Evolutionary conservation across 306 rosid species (phyloP).

Genomic region (Cucurbita argyrosperma): DNA sequence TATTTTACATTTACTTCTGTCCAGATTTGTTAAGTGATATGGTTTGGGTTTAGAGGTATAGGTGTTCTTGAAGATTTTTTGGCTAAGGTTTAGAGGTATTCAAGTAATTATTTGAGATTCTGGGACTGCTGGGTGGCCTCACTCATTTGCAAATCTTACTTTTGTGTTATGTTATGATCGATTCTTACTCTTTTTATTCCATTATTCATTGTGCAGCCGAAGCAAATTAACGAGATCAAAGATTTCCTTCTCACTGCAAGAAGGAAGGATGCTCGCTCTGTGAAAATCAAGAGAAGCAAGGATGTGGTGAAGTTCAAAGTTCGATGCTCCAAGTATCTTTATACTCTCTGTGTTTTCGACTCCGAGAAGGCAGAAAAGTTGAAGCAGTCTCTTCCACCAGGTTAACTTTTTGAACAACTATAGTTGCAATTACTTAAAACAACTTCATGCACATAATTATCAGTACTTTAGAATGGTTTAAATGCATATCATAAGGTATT

Average conservation of each 20-base stretch:
- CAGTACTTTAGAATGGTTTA: too few relatives aligned
- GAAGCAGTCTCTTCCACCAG: conserved; percentile 46
- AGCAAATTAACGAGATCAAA: conserved; percentile 43
- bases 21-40: not conserved
- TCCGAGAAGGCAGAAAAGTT: conserved; percentile 35
- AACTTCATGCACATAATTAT: not conserved
- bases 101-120: not conserved
- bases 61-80: not conserved
- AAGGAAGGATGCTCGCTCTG: conserved; percentile 46
- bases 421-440: not conserved
- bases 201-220: conserved; percentile 16
- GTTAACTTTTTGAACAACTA: not conserved
- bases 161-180: not conserved
- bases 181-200: not conserved
- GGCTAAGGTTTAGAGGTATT: not conserved
- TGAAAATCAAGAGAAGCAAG: conserved; percentile 32
- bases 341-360: conserved; percentile 38
- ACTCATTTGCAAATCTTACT: not conserved
- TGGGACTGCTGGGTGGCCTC: not conserved
- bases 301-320: conserved; percentile 41
- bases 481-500: too few relatives aligned
- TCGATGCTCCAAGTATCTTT: conserved; percentile 35
- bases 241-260: conserved; percentile 45
- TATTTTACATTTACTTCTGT: not conserved
- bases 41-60: not conserved